These are phyloP conservation scores for Gossypium australe DNA, from an alignment of 345 rosid genomes.

Conservation along the genomic window DNA sequence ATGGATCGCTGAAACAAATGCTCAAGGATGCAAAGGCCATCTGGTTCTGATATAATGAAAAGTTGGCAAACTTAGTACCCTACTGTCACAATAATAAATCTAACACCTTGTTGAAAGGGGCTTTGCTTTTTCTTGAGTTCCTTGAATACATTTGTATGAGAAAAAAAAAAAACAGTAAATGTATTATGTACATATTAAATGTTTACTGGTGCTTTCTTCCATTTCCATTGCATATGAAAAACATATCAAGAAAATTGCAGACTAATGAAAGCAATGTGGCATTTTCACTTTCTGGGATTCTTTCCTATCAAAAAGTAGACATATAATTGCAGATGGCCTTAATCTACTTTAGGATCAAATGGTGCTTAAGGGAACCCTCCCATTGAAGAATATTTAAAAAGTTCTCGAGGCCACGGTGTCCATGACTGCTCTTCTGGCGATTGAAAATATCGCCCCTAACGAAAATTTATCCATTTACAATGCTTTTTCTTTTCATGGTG, in stretches of 20 bases:
- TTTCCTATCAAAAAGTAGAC: neutral
- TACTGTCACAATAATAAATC: constrained; percentile 17
- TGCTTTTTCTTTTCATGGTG: neutral
- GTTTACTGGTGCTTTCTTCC: constrained; percentile 11
- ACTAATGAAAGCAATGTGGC: neutral
- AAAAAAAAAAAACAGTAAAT: neutral
- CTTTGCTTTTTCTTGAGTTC: constrained; percentile 30
- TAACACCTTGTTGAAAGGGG: constrained; percentile 19
- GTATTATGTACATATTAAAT: neutral
- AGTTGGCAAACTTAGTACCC: neutral
- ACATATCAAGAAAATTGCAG: neutral
- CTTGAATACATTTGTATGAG: constrained; percentile 26
- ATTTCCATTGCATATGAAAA: neutral
- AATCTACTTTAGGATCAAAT: constrained; percentile 2
- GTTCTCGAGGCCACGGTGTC: neutral
- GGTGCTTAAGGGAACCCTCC: constrained; percentile 3
- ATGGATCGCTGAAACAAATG: constrained; percentile 89
- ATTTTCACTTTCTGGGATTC: constrained; percentile 11
- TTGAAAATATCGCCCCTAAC: neutral
- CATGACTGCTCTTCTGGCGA: neutral
- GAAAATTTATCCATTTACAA: constrained; percentile 9
- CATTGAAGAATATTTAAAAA: constrained; percentile 10
- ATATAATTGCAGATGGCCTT: neutral
- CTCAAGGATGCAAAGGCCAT: constrained; percentile 92
- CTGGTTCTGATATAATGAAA: constrained; percentile 56